These are phyloP conservation scores for Leccinum pellstonianum DNA, from an alignment of 768 basidiomycete genomes.

Conservation along the genomic window DNA sequence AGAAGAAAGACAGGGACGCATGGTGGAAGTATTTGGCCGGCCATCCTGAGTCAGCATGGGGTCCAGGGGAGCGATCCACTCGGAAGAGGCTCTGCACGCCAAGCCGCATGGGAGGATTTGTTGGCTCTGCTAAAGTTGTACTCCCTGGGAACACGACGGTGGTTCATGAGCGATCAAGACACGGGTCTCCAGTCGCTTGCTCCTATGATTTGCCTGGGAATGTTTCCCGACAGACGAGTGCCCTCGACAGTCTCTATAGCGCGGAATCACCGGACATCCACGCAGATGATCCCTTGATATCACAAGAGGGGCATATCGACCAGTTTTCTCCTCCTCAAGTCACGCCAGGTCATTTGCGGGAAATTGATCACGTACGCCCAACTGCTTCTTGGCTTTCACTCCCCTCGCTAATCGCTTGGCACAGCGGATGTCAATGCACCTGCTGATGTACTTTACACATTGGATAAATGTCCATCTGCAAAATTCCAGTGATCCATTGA, in stretches of 20 bases:
- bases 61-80: constrained; percentile 31
- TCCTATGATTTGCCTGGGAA: not conserved
- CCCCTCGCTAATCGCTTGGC: constrained; percentile 10
- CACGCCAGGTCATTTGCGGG: constrained; percentile 52
- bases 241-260: not conserved
- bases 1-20: constrained; percentile 65
- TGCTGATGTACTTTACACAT: constrained; percentile 81
- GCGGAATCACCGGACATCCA: not conserved
- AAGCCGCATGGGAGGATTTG: constrained; percentile 38
- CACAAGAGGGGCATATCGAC: not conserved
- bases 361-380: constrained; percentile 63
- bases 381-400: not conserved
- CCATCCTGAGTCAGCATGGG: constrained; percentile 67
- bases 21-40: constrained; percentile 84
- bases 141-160: not conserved
- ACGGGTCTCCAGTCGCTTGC: not conserved
- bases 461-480: constrained; percentile 71
- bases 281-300: not conserved
- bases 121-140: constrained; percentile 24
- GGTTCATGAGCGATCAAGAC: constrained; percentile 2
- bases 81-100: constrained; percentile 12
- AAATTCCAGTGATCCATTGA: constrained; percentile 35
- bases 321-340: constrained; percentile 50
- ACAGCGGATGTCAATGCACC: constrained; percentile 68
- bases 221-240: not conserved